Base-by-base conservation (phyloP, 305 asterid species). In the Fraxinus latifolia region DNA sequence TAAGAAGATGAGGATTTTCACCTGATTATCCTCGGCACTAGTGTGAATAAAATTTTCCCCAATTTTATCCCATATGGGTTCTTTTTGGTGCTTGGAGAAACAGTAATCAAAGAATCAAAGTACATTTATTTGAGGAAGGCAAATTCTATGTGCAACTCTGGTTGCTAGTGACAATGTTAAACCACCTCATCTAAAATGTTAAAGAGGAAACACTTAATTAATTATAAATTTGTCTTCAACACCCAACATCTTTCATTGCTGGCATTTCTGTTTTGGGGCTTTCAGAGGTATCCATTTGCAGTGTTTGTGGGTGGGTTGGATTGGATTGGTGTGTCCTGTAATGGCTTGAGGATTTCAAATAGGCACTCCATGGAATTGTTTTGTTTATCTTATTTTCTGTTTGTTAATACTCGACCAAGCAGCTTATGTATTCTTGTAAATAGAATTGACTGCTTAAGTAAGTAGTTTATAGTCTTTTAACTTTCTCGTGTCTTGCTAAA, bases 401-500 rank as follows among this genome's bases (percentile, higher is more conserved):
- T 19, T 77, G 80, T 74, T 39, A 79, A 76, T 81, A 75, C 72
- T 39, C 67, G 79, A 15, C 76, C 58, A 33, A 58, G 67, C 60
- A 62, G 67, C 67, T 81, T 81, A 39, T 15, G 74, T 74, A 15
- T 62, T 81, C 27, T 74, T 67, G 36, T 83, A 74, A 31, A 68
- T 78, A 73, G 31, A 55, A 33, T 79, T 53, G 65, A 70, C 23
- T 70, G 62, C 74, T 77, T 68, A 58, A 21, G 19, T 47, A 47
- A 3, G 58, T 14, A 44, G 44, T 39, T 74, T 81, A 21, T 76
- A 78, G 29, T 72, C 19, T 71, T 31, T 53, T 44, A 31, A 67
- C 79, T 47, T 81, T 82, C 73, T 39, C 68, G 82, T 71, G 53
- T 80, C 65, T 79, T 60, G 58, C 65, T 78, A 29, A 74, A 76